phyloP scores from a whole-genome alignment of 805 yeast genomes.

The Saccharomycopsis fodiens region DNA sequence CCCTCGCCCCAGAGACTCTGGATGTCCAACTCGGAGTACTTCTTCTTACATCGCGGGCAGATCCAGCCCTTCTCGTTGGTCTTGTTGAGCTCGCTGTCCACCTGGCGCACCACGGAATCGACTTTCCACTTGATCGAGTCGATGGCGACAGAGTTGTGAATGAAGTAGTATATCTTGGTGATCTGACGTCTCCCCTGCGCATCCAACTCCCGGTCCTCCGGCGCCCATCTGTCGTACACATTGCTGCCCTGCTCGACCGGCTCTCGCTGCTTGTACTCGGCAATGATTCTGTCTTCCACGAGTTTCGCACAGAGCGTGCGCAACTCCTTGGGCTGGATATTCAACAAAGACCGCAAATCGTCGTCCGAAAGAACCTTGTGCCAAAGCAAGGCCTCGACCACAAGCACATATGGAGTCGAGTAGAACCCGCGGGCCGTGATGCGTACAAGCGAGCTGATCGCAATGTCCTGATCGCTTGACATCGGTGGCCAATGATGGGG shows the following conservation, averaged over 20 bases:
- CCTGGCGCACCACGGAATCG: constrained; percentile 69
- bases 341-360: constrained; percentile 72
- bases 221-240: not conserved
- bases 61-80: constrained; percentile 91
- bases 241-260: constrained; percentile 18
- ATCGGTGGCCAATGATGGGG: not conserved
- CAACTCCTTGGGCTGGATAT: constrained; percentile 79
- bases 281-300: constrained; percentile 75
- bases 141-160: constrained; percentile 87
- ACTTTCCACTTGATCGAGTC: constrained; percentile 96
- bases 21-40: constrained; percentile 83
- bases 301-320: constrained; percentile 74
- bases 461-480: constrained; percentile 23
- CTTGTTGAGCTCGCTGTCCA: constrained; percentile 77
- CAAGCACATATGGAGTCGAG: constrained; percentile 71
- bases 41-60: constrained; percentile 78
- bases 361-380: constrained; percentile 92
- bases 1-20: constrained; percentile 75
- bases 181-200: constrained; percentile 51
- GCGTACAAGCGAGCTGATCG: constrained; percentile 50
- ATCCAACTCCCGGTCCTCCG: constrained; percentile 8
- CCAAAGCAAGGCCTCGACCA: constrained; percentile 77
- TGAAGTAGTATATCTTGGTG: constrained; percentile 73
- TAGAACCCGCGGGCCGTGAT: constrained; percentile 85
- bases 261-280: constrained; percentile 62